Conservation (phyloP, 2,329 filamentous ascomycete genomes). For the Phoma herbarum region DNA sequence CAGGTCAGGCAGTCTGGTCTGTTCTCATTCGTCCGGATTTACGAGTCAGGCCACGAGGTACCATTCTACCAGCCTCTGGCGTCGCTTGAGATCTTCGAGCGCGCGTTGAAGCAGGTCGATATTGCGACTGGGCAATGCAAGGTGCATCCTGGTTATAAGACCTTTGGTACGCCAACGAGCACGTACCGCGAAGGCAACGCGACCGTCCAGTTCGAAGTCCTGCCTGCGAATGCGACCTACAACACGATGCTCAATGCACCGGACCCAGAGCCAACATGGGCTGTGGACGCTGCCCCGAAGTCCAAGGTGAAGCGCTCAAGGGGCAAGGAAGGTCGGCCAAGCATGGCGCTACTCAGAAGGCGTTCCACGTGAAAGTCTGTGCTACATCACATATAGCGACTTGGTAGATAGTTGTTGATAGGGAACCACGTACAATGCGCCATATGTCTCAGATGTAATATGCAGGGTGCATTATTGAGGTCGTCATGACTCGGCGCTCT, state of each 20-base stretch:
- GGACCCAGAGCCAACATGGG: constrained; percentile 48
- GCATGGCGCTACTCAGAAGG: constrained; percentile 29
- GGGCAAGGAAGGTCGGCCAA: constrained; percentile 29
- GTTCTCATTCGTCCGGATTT: constrained; percentile 62
- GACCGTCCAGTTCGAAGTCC: constrained; percentile 57
- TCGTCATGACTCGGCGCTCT: constrained; percentile 9
- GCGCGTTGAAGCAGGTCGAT: constrained; percentile 59
- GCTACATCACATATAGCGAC: neutral
- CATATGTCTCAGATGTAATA: constrained; percentile 2
- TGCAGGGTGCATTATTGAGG: constrained; percentile 6
- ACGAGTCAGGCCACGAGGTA: constrained; percentile 60
- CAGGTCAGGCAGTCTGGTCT: constrained; percentile 62
- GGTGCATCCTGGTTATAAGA: constrained; percentile 41
- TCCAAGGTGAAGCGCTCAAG: constrained; percentile 30
- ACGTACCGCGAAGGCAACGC: constrained; percentile 55
- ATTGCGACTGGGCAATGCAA: constrained; percentile 58
- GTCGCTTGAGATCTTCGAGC: constrained; percentile 60
- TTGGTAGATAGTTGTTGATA: neutral
- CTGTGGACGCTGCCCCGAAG: constrained; percentile 23
- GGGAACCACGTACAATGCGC: neutral
- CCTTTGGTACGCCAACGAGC: constrained; percentile 48
- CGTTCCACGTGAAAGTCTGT: constrained; percentile 5
- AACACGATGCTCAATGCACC: constrained; percentile 56
- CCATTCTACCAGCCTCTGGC: constrained; percentile 65
- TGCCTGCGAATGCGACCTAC: constrained; percentile 58